Base-by-base conservation (phyloP, 495 filamentous ascomycete species). In the Apiosordaria backusii region DNA sequence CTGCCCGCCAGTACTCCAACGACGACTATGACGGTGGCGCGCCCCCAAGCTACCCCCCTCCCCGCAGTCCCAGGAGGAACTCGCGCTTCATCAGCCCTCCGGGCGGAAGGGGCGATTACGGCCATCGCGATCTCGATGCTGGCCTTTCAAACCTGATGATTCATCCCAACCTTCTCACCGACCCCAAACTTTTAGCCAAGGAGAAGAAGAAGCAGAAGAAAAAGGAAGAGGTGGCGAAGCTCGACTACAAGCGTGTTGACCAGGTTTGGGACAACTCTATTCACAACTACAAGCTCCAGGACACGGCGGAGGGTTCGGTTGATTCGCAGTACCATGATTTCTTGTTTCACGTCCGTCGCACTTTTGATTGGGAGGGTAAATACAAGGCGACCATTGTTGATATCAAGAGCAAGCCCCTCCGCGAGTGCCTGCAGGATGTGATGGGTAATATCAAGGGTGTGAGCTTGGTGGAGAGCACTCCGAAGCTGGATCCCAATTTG, bases 281-380 rank as follows among this genome's bases (percentile, higher is more conserved):
- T 65, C 90, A 93, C 74, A 89, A 92, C 69, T 96, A 90, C 78
- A 92, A 91, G 75, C 84, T 93, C 35, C 90, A 87, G 50, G 91
- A 94, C 72, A 94, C 89, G 15, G 86, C 89, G 18, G 87, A 93
- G 66, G 87, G 90, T 63, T 79, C 83, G 1, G 84, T 85, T 61
- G 87, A 87, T 25, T 85, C 91, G 50, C 89, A 95, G 68, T 96
- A 92, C 74, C 89, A 93, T 68, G 86, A 93, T 65, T 95, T 90
- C 73, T 83, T 93, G 55, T 97, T 97, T 78, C 92, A 90, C 29
- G 90, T 96, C 13, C 87, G 92, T 52, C 87, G 92, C 63, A 89
- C 87, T 60, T 96, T 96, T 72, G 88, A 92, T 72, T 94, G 89
- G 88, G 90, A 97, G 71, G 91, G 92, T 68, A 93, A 93, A 72